Base-by-base conservation (phyloP, 2,329 filamentous ascomycete species). In the Cadophora sp. region DNA sequence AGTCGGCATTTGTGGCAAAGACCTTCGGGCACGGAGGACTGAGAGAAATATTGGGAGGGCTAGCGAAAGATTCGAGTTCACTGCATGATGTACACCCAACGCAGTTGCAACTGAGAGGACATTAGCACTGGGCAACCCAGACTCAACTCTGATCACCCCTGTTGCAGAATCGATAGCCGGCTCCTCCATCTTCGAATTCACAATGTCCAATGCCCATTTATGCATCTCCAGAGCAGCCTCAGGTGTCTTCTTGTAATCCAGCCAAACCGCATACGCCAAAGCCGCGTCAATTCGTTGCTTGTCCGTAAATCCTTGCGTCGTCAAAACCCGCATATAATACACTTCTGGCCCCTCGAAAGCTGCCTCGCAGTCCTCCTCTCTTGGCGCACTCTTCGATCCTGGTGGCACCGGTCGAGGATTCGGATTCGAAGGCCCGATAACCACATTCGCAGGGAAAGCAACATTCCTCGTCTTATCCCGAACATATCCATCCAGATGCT, bases 21-120 rank as follows among this genome's bases (percentile, higher is more conserved):
- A 89, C 79, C 92, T 89, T 27, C 93, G 89, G 9, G 93, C 92
- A 72, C 92, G 89, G 12, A 98, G 88, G 55, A 97, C 83, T 31
- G 94, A 97, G 50, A 97, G 85, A 75, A 97, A 91, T 62, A 97
- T 92, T 2, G 95, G 92, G 1, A 98, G 85, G 1, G 95, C 93
- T 4, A 84, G 80, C 7, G 87, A 80, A 22, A 93, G 77, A 72
- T 94, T 86, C 22, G 88, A 90, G 65, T 83, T 85, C 55, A 88
- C 86, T 7, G 94, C 95, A 73, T 91, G 88, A 80, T 96, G 92
- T 16, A 90, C 90, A 4, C 92, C 94, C 1, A 97, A 83, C 14
- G 91, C 90, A 0, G 93, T 97, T 46, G 93, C 86, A 3, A 91
- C 87, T 27, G 85, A 85, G 53, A 97, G 83, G 1, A 97, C 79